A percentile compares a stretch with the other conserved stretches of the same genome.
Evolutionary conservation across 805 yeast species (phyloP).

Genomic region (Yarrowia yakushimensis): DNA sequence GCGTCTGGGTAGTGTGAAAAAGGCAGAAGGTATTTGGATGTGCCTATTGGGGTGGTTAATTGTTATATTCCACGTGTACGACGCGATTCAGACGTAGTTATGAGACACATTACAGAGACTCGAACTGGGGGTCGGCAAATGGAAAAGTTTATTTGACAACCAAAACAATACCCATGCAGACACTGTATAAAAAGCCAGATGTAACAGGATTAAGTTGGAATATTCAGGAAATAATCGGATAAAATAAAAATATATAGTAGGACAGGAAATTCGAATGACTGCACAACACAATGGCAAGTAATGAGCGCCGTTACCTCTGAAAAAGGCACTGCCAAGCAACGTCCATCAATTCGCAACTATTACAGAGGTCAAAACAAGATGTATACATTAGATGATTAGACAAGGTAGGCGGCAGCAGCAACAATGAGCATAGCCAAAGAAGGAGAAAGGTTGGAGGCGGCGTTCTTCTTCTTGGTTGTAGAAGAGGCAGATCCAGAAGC

Average conservation of each 20-base stretch:
- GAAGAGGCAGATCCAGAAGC: neutral
- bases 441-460: neutral
- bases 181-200: neutral
- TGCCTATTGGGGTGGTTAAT: neutral
- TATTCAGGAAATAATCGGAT: too few species aligned
- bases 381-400: neutral
- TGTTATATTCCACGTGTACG: neutral
- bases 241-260: too few species aligned
- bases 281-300: too few species aligned
- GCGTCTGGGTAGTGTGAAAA: neutral
- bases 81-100: neutral
- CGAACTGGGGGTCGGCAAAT: neutral
- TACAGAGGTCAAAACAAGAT: neutral
- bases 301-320: too few species aligned
- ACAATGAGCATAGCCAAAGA: neutral
- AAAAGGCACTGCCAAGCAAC: too few species aligned
- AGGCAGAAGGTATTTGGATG: too few species aligned
- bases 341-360: too few species aligned
- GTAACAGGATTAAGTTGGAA: too few species aligned
- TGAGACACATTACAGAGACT: neutral
- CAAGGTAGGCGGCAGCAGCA: neutral
- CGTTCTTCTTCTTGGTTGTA: slow-evolving; percentile 5
- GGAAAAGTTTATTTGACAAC: neutral
- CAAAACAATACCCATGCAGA: neutral
- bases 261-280: too few species aligned